Base-by-base conservation (phyloP, 1,284 basidiomycete genomes). In the Ceraceosorus guamensis region DNA sequence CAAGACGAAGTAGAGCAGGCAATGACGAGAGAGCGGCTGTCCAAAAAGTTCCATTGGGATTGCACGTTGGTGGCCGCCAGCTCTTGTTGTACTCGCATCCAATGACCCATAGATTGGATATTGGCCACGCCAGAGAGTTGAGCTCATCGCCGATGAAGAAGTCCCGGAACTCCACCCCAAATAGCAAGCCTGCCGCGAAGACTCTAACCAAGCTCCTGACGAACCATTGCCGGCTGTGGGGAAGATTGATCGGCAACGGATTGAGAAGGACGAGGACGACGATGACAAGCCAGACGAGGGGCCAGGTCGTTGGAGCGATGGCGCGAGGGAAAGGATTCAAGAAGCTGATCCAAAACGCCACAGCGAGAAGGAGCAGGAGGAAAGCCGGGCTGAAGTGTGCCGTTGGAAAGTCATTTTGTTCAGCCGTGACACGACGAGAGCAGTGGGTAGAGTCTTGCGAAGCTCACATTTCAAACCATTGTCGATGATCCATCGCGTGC, bases 321-420 rank as follows among this genome's bases (percentile, higher is more conserved):
- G 63, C 41, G 4, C 50, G 49, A 3, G 70, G 71, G 51, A 68
- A 68, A 6, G 70, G 69, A 46, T 67, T 81, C 48, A 83, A 76
- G 73, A 92, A 90, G 2, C 89, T 87, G 46, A 95, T 80, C 84
- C 86, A 91, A 75, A 93, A 90, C 45, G 86, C 85, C 67, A 86
- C 87, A 55, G 82, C 84, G 0, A 96, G 82, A 0, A 86, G 82
- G n/a, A 84, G 79, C 47, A 92, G 80, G 16, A 93, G 76, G 59
- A 91, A 80, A 11, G 85, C 81, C 0, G 92, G 91, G 24, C 24
- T 24, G 24, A 24, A 24, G 24, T 24, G 24, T 24, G 24, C 24
- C 24, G 24, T 24, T 3, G 3, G 3, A 24, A 24, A 24, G 24
- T 24, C 24, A 3, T 24, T 24, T 24, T 24, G 3, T 24, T 24